Evolutionary conservation across 495 filamentous ascomycete species (phyloP), one percentile per base, ranked within the genome.

Genomic region (Friedmanniomyces endolithicus): DNA sequence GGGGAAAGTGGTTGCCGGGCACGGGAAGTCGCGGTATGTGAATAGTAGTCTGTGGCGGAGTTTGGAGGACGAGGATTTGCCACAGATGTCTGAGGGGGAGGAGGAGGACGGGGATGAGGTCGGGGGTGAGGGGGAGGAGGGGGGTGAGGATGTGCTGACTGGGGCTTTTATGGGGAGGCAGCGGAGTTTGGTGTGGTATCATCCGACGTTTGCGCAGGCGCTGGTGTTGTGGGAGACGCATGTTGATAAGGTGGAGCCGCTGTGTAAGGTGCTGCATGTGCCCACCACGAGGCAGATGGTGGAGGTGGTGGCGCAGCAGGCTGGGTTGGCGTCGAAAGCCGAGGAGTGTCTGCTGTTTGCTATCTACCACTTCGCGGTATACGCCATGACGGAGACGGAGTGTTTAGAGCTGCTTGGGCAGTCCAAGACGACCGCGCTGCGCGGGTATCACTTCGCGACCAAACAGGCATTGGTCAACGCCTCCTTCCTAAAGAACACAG

Each of bases 331-430:
- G 0, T 35, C 55, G 6, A 56, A 55, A 55, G 48, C 56, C 46
- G 49, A 48, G 11, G 62, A 64, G 35, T 63, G 62, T 9, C 27
- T 64, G 40, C 33, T 64, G n/a, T 64, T 59, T 33, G 46, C 59
- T 19, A 52, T 59, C 23, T 64, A 62, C 27, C 53, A 55, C 40
- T 58, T 60, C 39, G 59, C 59, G 22, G 53, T 64, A 4, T 24
- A 39, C 1, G 20, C 56, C 11, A 47, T 62, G 43, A 50, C 37
- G 2, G 56, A 59, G 14, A 48, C 48, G 12, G 55, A 64, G 29
- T 62, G 62, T 48, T 7, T 24, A 16, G 31, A 53, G 37, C 1
- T 27, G 6, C 39, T 62, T 20, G 53, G 40, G 12, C 47, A 57
- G 35, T 24, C 45, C 7, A 29, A 37, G 17, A n/a, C 20, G n/a